Evolutionary conservation across 2,329 filamentous ascomycete species (phyloP).

Genomic region (Magnaporthales sp.): DNA sequence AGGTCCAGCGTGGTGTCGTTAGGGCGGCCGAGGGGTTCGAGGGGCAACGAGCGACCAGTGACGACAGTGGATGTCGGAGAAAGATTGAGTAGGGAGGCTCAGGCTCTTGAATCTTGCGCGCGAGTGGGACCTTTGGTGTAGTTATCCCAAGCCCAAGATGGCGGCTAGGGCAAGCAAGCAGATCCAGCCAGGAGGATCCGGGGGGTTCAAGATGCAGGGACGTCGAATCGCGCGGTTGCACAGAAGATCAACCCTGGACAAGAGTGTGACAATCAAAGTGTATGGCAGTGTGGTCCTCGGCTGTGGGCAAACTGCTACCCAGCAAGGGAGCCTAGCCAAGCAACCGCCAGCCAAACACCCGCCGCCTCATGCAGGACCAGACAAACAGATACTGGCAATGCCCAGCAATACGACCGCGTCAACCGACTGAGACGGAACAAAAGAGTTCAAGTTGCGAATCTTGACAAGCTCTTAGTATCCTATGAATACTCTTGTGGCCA

Average conservation of each 20-base stretch:
- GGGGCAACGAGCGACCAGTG: background rate
- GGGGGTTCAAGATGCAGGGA: conserved; percentile 1
- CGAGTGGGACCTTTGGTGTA: background rate
- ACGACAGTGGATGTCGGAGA: background rate
- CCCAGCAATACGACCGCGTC: background rate
- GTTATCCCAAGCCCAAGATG: background rate
- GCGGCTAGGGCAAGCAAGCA: background rate
- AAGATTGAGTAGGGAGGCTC: background rate
- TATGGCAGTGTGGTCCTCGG: background rate
- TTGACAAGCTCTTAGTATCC: background rate
- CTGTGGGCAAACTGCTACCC: background rate
- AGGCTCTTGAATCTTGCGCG: background rate
- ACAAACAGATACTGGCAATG: background rate
- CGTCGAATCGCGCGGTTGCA: conserved; percentile 5
- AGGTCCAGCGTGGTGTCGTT: background rate
- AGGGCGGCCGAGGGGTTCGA: background rate
- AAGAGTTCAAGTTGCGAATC: background rate
- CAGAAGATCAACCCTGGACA: background rate
- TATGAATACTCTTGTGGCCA: background rate
- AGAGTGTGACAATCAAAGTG: background rate
- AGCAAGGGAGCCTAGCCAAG: conserved; percentile 1
- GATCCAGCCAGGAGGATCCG: conserved; percentile 2
- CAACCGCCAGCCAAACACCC: conserved; percentile 1
- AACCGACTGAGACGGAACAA: background rate
- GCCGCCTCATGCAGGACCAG: background rate